Conservation (phyloP, 129 eudicot genomes). For the Smallanthus sonchifolius region DNA sequence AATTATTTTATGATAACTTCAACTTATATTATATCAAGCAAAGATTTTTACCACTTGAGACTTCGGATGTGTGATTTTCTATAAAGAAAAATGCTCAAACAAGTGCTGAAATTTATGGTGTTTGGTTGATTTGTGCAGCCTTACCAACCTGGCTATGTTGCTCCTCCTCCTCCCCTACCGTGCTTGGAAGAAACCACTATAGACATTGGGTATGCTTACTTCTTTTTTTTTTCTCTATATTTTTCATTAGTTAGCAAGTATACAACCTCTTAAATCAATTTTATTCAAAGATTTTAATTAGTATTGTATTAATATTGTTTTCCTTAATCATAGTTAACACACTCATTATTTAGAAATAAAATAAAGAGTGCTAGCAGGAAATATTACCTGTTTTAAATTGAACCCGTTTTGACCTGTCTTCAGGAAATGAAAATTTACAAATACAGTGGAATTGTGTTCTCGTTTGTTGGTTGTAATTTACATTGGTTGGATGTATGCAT, state of each 20-base stretch:
- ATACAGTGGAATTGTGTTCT: not conserved
- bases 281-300: not conserved
- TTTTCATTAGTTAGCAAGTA: not conserved
- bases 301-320: not conserved
- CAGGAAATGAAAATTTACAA: not conserved
- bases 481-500: not conserved
- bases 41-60: not conserved
- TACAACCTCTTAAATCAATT: not conserved
- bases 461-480: not conserved
- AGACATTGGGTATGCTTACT: constrained; percentile 69
- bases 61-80: not conserved
- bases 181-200: constrained; percentile 69
- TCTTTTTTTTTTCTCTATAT: not conserved
- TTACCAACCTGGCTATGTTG: constrained; percentile 88
- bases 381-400: not conserved
- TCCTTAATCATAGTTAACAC: not conserved
- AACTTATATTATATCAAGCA: not conserved
- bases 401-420: not conserved
- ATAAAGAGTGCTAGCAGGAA: not conserved
- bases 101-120: not conserved
- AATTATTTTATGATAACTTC: not conserved
- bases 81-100: not conserved
- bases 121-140: constrained; percentile 42
- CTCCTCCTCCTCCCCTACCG: constrained; percentile 76
- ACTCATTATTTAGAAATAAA: not conserved